A percentile compares a stretch with the other conserved stretches of the same genome.
These are phyloP conservation scores for Gremmenia infestans DNA, from an alignment of 2,329 filamentous ascomycete genomes.

Conservation along the genomic window DNA sequence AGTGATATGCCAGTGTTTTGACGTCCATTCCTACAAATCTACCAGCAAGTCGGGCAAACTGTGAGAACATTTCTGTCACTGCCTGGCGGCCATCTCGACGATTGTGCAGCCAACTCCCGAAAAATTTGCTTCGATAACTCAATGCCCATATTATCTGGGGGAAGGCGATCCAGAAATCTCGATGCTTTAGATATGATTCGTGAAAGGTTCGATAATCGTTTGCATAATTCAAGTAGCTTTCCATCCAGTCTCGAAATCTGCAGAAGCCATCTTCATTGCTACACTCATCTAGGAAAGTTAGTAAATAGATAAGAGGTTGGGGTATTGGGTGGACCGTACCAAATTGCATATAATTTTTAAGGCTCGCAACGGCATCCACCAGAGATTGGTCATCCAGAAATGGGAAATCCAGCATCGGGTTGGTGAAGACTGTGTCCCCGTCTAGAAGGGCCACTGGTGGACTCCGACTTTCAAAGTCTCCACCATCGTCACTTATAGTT, in stretches of 20 bases:
- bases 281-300: conserved; percentile 35
- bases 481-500: conserved; percentile 22
- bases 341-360: conserved; percentile 32
- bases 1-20: conserved; percentile 29
- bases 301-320: conserved; percentile 14
- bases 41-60: conserved; percentile 44
- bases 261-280: conserved; percentile 42
- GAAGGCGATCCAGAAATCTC: conserved; percentile 47
- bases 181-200: conserved; percentile 41
- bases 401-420: conserved; percentile 45
- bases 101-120: conserved; percentile 28
- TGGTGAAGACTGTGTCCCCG: conserved; percentile 27
- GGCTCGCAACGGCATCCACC: conserved; percentile 18
- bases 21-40: conserved; percentile 49
- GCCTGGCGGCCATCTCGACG: conserved; percentile 18
- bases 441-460: conserved; percentile 28
- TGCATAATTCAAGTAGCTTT: conserved; percentile 41
- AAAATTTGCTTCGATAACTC: conserved; percentile 38
- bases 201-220: conserved; percentile 33
- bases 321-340: conserved; percentile 33
- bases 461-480: conserved; percentile 20
- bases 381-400: conserved; percentile 28
- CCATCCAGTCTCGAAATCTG: conserved; percentile 47
- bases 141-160: conserved; percentile 45
- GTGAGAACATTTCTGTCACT: conserved; percentile 27